phyloP scores from a whole-genome alignment of 768 basidiomycete species.

The Termitomyces heimii region DNA sequence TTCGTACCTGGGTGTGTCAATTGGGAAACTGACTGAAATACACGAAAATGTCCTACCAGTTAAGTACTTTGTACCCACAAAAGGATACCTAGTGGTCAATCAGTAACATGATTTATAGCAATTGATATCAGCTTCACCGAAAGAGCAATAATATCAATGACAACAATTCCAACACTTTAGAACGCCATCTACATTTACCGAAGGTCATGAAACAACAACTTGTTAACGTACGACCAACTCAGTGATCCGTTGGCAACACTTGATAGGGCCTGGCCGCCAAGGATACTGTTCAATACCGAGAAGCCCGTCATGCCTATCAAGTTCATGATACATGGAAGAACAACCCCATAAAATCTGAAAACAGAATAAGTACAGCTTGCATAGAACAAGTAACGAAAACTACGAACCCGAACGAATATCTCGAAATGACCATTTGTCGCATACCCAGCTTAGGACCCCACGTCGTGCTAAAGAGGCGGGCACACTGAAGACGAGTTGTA shows the following conservation, averaged over 20 bases:
- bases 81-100: constrained; percentile 37
- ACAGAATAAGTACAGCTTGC: constrained; percentile 5
- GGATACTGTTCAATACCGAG: constrained; percentile 64
- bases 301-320: constrained; percentile 62
- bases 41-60: constrained; percentile 26
- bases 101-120: background rate
- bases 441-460: constrained; percentile 85
- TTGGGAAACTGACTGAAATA: background rate
- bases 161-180: constrained; percentile 72
- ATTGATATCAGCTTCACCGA: constrained; percentile 42
- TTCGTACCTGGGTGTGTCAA: constrained; percentile 47
- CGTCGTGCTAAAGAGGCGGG: constrained; percentile 31
- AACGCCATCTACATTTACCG: background rate
- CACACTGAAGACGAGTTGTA: background rate
- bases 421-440: constrained; percentile 78
- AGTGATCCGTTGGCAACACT: constrained; percentile 34
- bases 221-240: constrained; percentile 34
- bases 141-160: constrained; percentile 66
- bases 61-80: constrained; percentile 46
- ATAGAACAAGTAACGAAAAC: background rate
- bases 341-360: constrained; percentile 55
- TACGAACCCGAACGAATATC: constrained; percentile 31
- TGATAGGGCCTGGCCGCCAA: constrained; percentile 54
- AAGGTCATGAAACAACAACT: background rate
- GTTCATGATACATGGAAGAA: constrained; percentile 56